Base-by-base conservation (phyloP, 805 yeast species). In the Yarrowia sp. region DNA sequence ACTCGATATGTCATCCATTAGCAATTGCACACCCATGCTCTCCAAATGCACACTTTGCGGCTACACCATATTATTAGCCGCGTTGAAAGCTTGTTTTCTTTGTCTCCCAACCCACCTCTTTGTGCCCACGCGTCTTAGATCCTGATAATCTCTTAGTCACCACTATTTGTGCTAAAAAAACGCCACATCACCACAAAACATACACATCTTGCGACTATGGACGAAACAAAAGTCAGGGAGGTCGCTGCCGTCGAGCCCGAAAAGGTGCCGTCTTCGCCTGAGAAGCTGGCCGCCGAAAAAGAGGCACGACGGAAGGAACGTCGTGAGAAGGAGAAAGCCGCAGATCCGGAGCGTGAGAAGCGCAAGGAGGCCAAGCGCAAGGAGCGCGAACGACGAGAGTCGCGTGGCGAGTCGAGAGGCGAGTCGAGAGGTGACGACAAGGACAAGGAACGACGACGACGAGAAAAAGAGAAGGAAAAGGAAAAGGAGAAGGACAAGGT, bases 261-360 rank as follows among this genome's bases (percentile, higher is more conserved):
- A 4, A 54, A 54, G 61, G 46, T 54, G 36, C 61, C 61, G 8
- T 36, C 61, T 10, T 54, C 61, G 26, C 61, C 61, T 14, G 61
- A 54, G 9, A 33, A 35, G 35, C 26, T 38, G 5, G 59, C 56
- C 11, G 61, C 58, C 21, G 58, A 54, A 26, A 54, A 54, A 17
- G 61, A 54, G 33, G 61, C 61, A 1, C 46, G 61, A 54, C 61
- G 61, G 1, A 54, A 54, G 46, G 61, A 54, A 16, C 44, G 46
- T 28, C 44, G 61, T 14, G 61, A 54, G 19, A 54, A 54, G 61
- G 61, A 54, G 17, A 51, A 51, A 21, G 41, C 56, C 8, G 40
- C 58, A 4, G 58, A 51, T 28, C 41, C 58, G 9, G 58, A 51
- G n/a, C 61, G 61, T 2, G 61, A 54, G 26, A 54, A 54, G 21